Evolutionary conservation across 306 rosid species (phyloP).

Genomic region (Cyclanthera cordifolia): DNA sequence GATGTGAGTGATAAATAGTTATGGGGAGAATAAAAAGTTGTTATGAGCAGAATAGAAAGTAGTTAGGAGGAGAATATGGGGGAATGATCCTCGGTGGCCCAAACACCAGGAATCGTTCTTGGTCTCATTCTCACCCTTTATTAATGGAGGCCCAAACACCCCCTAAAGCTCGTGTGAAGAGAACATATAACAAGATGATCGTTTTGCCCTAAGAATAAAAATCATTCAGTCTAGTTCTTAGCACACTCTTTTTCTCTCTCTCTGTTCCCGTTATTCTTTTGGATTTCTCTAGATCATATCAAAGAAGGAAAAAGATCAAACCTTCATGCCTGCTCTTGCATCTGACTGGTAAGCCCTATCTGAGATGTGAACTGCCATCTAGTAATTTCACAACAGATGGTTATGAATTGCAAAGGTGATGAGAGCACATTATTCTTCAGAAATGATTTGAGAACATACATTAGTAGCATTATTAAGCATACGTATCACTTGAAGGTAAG

Average conservation of each 20-base stretch:
- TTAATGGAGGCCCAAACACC: too few species aligned
- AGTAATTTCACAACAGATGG: constrained; percentile 27
- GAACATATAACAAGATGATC: background rate
- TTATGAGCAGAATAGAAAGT: too few species aligned
- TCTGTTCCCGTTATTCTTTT: background rate
- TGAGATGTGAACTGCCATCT: constrained; percentile 97
- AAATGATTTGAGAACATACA: constrained; percentile 36
- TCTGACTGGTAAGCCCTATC: constrained; percentile 57
- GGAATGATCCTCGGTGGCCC: too few species aligned
- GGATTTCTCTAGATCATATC: background rate
- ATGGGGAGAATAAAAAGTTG: too few species aligned
- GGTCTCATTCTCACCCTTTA: too few species aligned
- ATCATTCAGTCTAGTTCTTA: background rate
- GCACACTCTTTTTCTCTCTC: background rate
- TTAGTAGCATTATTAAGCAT: constrained; percentile 97
- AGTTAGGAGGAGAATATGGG: too few species aligned
- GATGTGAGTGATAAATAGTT: too few species aligned
- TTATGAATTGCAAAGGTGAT: constrained; percentile 16
- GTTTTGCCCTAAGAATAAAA: background rate
- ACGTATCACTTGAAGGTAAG: constrained; percentile 87
- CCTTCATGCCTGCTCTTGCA: constrained; percentile 84
- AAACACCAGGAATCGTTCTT: too few species aligned
- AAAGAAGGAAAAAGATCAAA: constrained; percentile 20
- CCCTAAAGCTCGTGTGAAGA: background rate
- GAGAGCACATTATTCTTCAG: background rate